These are phyloP conservation scores for Melampsora americana DNA, from an alignment of 1,284 basidiomycete genomes.

Conservation along the genomic window DNA sequence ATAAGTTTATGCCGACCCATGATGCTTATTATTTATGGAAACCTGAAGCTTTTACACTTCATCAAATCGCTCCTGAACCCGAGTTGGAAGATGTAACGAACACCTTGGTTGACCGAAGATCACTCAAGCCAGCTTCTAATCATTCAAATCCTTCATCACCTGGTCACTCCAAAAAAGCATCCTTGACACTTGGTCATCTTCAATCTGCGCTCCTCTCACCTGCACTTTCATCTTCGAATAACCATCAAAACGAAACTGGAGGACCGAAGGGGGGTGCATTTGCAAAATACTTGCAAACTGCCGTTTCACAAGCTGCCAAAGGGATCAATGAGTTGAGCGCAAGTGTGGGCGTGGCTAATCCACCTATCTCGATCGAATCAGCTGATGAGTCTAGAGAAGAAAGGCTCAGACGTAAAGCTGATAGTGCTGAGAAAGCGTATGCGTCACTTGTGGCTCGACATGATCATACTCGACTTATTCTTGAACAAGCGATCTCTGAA, in stretches of 20 bases:
- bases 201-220: not conserved
- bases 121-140: not conserved
- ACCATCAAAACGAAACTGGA: not conserved
- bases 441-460: not conserved
- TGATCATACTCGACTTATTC: constrained; percentile 28
- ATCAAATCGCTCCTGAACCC: constrained; percentile 23
- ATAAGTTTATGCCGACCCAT: constrained; percentile 47
- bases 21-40: constrained; percentile 48
- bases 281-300: constrained; percentile 34
- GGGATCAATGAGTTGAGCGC: constrained; percentile 41
- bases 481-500: constrained; percentile 32
- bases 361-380: constrained; percentile 12
- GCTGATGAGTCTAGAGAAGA: constrained; percentile 24
- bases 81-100: constrained; percentile 17
- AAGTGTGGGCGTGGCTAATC: constrained; percentile 7
- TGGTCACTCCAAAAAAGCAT: constrained; percentile 5
- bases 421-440: constrained; percentile 35
- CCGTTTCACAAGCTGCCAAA: constrained; percentile 40
- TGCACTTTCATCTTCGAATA: not conserved
- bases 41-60: constrained; percentile 47
- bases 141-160: constrained; percentile 15
- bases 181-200: not conserved
- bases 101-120: constrained; percentile 20
- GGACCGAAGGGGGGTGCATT: not conserved
- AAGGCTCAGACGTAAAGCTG: constrained; percentile 28